These are phyloP conservation scores for Crithidia thermophila DNA, from an alignment of 208 protist genomes.

Conservation along the genomic window DNA sequence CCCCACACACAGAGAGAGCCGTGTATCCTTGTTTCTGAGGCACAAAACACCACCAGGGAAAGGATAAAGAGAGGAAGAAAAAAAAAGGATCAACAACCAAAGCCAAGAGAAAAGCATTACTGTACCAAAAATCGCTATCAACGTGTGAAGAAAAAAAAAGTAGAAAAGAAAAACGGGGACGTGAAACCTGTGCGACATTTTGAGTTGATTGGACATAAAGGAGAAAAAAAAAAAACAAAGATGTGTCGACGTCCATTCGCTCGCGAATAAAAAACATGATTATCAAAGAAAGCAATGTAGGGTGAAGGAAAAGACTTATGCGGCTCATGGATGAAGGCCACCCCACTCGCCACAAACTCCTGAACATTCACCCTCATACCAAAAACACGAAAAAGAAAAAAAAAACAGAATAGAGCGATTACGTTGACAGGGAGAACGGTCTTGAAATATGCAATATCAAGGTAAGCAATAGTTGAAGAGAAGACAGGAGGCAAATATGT, in stretches of 20 bases:
- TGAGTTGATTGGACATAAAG: not conserved
- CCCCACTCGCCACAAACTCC: no score
- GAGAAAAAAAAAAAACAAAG: constrained; percentile 12
- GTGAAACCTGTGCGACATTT: not conserved
- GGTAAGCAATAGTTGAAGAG: no score
- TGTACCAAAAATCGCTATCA: not conserved
- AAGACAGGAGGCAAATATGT: no score
- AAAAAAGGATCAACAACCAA: no score
- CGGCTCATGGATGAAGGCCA: no score
- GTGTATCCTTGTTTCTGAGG: no score
- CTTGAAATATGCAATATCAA: no score
- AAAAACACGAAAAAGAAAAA: no score
- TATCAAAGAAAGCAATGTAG: constrained; percentile 13
- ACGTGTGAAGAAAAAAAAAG: constrained; percentile 1
- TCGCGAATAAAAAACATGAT: constrained; percentile 16
- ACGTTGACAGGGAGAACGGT: no score
- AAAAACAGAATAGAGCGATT: no score
- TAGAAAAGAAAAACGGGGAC: not conserved
- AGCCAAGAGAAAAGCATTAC: not conserved
- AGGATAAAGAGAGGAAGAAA: not conserved
- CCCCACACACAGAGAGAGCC: not conserved
- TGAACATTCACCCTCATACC: no score
- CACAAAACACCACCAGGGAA: not conserved
- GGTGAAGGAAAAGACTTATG: no score
- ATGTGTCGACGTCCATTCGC: not conserved